These are phyloP conservation scores for Aspergillus melleus DNA, from an alignment of 2,329 filamentous ascomycete species.

Conservation along the genomic window DNA sequence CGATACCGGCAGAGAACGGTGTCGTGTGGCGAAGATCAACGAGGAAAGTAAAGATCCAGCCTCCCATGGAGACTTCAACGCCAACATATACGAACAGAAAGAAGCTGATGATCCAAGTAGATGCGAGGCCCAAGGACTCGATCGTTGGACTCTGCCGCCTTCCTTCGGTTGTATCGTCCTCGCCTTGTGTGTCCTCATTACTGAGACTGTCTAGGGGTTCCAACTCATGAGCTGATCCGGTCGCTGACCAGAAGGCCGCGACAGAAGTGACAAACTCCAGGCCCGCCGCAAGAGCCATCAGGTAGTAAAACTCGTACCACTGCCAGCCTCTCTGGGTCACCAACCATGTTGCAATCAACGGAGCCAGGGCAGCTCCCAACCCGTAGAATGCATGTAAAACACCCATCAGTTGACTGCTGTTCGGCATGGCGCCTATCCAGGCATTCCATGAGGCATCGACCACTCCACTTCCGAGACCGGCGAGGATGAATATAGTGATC, in stretches of 20 bases:
- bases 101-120: constrained; percentile 67
- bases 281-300: constrained; percentile 62
- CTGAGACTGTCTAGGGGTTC: background rate
- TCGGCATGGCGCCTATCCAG: constrained; percentile 69
- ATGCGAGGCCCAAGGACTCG: constrained; percentile 25
- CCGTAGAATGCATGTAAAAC: constrained; percentile 71
- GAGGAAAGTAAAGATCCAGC: constrained; percentile 80
- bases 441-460: constrained; percentile 57
- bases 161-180: background rate
- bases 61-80: constrained; percentile 64
- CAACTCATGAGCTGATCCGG: constrained; percentile 4
- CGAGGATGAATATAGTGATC: constrained; percentile 63
- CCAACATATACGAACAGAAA: constrained; percentile 75
- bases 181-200: background rate
- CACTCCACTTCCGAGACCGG: constrained; percentile 71
- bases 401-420: constrained; percentile 71
- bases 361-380: constrained; percentile 66
- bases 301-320: constrained; percentile 76
- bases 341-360: constrained; percentile 71
- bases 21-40: constrained; percentile 63
- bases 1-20: constrained; percentile 67
- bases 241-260: constrained; percentile 17
- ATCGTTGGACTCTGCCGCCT: constrained; percentile 16
- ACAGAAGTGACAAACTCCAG: constrained; percentile 50
- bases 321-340: constrained; percentile 60